A percentile compares a stretch with the other conserved stretches of the same genome.
Evolutionary conservation across 1,284 basidiomycete species (phyloP).

Genomic region (Ceratobasidium theobromae): DNA sequence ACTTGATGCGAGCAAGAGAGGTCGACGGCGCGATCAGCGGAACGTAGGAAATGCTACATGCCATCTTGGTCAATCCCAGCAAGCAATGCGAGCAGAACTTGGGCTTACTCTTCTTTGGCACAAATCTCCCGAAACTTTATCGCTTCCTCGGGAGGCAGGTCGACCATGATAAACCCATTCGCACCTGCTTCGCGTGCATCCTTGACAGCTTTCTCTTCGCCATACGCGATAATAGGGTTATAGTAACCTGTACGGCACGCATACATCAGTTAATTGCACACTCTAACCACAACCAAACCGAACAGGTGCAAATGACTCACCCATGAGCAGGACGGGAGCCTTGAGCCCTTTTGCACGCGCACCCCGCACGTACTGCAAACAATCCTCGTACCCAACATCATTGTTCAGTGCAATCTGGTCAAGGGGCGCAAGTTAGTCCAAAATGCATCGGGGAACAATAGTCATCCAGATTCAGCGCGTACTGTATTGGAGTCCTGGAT

Average conservation of each 20-base stretch:
- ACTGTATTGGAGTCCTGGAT: slow-evolving; percentile 94
- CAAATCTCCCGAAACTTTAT: slow-evolving; percentile 88
- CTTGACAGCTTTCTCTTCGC: slow-evolving; percentile 88
- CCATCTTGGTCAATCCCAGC: slow-evolving; percentile 3
- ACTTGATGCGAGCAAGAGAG: slow-evolving; percentile 81
- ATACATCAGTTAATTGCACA: background rate
- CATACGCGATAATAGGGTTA: slow-evolving; percentile 93
- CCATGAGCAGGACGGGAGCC: slow-evolving; percentile 91
- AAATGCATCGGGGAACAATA: slow-evolving; percentile 6
- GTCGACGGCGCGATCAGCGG: slow-evolving; percentile 97
- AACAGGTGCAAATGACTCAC: slow-evolving; percentile 48
- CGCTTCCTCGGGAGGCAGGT: slow-evolving; percentile 97
- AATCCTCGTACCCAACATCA: slow-evolving; percentile 71
- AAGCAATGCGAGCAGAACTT: background rate
- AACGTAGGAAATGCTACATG: slow-evolving; percentile 84
- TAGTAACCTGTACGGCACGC: slow-evolving; percentile 72
- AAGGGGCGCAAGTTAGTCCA: slow-evolving; percentile 2
- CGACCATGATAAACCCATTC: slow-evolving; percentile 97
- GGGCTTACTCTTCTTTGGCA: slow-evolving; percentile 68
- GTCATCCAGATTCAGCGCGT: slow-evolving; percentile 40
- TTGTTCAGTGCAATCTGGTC: slow-evolving; percentile 85
- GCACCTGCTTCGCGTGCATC: slow-evolving; percentile 89
- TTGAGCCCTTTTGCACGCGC: slow-evolving; percentile 82
- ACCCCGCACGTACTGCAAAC: slow-evolving; percentile 75
- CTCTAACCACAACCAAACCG: background rate